phyloP scores from a whole-genome alignment of 352 stramenopile species.

The Pythium brachiatum region DNA sequence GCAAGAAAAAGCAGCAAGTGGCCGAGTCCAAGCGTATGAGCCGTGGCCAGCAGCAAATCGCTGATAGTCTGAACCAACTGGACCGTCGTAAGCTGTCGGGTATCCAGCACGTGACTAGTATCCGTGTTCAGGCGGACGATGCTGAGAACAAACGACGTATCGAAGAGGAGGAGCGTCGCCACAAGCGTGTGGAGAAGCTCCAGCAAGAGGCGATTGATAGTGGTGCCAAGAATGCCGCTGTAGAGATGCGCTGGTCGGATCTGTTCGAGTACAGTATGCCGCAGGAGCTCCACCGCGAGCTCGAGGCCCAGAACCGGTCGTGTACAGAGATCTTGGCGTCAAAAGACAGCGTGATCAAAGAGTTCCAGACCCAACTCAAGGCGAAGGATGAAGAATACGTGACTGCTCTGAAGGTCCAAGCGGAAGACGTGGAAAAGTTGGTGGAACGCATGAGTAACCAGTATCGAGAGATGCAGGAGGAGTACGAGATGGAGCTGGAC shows the following conservation, averaged over 20 bases:
- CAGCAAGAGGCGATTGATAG: constrained; percentile 91
- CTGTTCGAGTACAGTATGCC: constrained; percentile 93
- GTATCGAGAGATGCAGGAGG: constrained; percentile 91
- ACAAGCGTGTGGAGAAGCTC: constrained; percentile 77
- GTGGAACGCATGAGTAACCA: constrained; percentile 88
- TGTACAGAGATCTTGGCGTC: constrained; percentile 90
- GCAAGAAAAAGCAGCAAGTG: constrained; percentile 65
- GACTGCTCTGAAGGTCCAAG: constrained; percentile 86
- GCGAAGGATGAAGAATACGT: constrained; percentile 96
- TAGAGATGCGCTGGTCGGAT: constrained; percentile 93
- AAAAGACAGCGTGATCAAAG: constrained; percentile 87
- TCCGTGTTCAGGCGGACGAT: constrained; percentile 90
- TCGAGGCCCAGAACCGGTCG: constrained; percentile 84
- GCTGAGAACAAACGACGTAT: constrained; percentile 87
- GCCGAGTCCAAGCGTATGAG: constrained; percentile 66
- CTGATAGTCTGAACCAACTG: constrained; percentile 73
- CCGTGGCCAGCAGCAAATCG: constrained; percentile 72
- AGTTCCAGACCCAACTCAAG: constrained; percentile 91
- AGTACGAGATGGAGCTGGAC: constrained; percentile 93
- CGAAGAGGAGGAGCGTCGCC: constrained; percentile 87
- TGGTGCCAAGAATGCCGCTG: constrained; percentile 89
- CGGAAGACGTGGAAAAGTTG: constrained; percentile 89
- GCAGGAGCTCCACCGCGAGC: constrained; percentile 89
- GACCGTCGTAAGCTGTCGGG: constrained; percentile 68
- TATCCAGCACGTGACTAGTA: constrained; percentile 89